Base-by-base conservation (phyloP, 768 basidiomycete species). In the Collybia nuda region DNA sequence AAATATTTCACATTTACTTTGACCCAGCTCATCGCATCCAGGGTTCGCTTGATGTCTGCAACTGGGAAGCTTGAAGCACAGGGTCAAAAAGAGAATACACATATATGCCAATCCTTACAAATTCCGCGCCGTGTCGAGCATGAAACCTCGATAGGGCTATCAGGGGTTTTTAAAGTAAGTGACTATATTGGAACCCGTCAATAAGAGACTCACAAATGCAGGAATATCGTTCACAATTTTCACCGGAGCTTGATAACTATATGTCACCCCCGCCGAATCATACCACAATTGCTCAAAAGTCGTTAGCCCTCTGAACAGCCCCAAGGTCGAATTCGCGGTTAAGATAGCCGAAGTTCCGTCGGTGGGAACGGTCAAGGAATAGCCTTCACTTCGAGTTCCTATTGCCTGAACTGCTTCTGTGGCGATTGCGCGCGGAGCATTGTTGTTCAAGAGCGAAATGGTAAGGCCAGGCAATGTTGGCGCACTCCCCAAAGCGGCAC, bases 51-150 rank as follows among this genome's bases (percentile, higher is more conserved):
- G 61, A 89, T 83, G 59, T 86, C 86, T 7, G 67, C 40, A 2
- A 86, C 81, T 3, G 83, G 74, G 66, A 84, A 86, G 66, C 83
- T 86, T 51, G 6, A 14, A 1, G 22, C 21, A 32, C 17, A 44
- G 19, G 38, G 28, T 44, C 9, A 48, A 35, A 4, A 23, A 37
- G 15, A 8, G 36, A 26, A 9, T 3, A 1, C 62, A 23, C 17
- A 47, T 23, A 24, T 26, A 17, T 28, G 17, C n/a, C 22, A 6
- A 14, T 1, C 68, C 84, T 50, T 59, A 86, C 82, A 73, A 93
- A 67, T 91, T 86, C 21, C 90, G 73, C 1, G 89, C 74, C 0
- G 90, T 93, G 62, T 93, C 91, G 11, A 93, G 75, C 80, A 92
- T 80, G 48, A 91, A 75, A 7, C 86, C 89, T 18, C 91, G 80